A percentile compares a stretch with the other conserved stretches of the same genome.
These are phyloP conservation scores for Leccinum sublutescens DNA, from an alignment of 768 basidiomycete genomes.

Conservation along the genomic window DNA sequence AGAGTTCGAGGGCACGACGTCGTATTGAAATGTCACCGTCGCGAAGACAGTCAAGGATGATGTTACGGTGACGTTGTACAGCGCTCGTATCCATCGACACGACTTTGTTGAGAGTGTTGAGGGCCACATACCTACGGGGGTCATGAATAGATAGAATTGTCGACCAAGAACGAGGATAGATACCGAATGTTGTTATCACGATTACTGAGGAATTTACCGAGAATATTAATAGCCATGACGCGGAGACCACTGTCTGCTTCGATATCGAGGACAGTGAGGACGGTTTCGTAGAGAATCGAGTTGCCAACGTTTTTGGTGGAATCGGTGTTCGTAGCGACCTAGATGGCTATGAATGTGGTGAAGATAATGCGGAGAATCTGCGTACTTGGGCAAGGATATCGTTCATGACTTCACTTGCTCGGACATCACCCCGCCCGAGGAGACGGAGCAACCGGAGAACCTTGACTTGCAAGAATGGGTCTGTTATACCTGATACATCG, in stretches of 20 bases:
- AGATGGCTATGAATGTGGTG: constrained; percentile 7
- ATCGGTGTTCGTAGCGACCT: constrained; percentile 99
- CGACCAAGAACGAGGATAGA: constrained; percentile 18
- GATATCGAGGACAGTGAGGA: constrained; percentile 93
- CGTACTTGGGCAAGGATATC: constrained; percentile 92
- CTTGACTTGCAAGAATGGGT: constrained; percentile 94
- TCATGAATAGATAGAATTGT: constrained; percentile 4
- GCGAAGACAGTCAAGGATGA: constrained; percentile 98
- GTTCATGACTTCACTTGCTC: constrained; percentile 96
- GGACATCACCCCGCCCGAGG: constrained; percentile 81
- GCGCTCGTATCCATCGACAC: constrained; percentile 98
- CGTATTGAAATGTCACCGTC: constrained; percentile 99
- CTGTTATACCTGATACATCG: constrained; percentile 98
- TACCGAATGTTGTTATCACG: constrained; percentile 98
- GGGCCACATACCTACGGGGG: constrained; percentile 80
- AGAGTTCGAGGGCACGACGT: constrained; percentile 92
- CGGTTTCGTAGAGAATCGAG: constrained; percentile 96
- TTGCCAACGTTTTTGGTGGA: constrained; percentile 98
- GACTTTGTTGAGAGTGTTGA: constrained; percentile 98
- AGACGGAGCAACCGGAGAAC: constrained; percentile 83
- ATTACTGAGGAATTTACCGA: constrained; percentile 97
- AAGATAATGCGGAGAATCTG: neutral
- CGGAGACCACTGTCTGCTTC: constrained; percentile 94
- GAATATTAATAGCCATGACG: constrained; percentile 99
- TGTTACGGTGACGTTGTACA: constrained; percentile 96